Evolutionary conservation across 2,329 filamentous ascomycete species (phyloP), one percentile per base, ranked within the genome.

Genomic region (Rhynchosporium secalis): DNA sequence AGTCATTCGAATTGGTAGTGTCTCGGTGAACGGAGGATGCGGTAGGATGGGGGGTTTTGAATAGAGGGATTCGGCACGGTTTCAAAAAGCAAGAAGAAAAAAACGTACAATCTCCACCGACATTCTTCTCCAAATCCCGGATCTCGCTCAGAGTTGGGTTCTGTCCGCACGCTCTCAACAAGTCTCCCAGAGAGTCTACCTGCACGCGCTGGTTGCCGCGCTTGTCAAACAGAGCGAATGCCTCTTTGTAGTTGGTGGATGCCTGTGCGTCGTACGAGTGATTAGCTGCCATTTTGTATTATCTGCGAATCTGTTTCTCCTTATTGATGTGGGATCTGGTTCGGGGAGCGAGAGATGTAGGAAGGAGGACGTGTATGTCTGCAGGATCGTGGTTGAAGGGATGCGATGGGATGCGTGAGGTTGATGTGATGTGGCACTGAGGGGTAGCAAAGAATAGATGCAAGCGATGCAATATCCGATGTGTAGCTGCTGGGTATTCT

Each of bases 201-300:
- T 90, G 80, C 71, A 98, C 95, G 72, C 93, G 93, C 75, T 94
- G 93, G 76, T 91, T 96, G 76, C 95, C 95, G 78, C 95, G 94
- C 88, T 97, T 98, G 85, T 99, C 95, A 83, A 98, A 99, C 77
- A 99, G 90, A 73, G 93, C 93, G 80, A 99, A 99, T 72, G 95
- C 95, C 88, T 99, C 95, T 84, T 98, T 98, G 91, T 98, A 99
- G 89, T 99, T 98, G 81, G 94, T 98, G 66, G 84, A 87, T 77
- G 86, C 86, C 86, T 88, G 84, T 52, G 78, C 65, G 58, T 74
- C 72, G 70, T 73, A 71, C 38, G 69, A 33, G 56, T 49, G 43
- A 46, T 58, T 58, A 58, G 56, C 56, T 58, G 56, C 45, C 56
- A 58, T 58, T 58, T 26, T 58, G 28, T 31, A 20, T 20, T 20